These are phyloP conservation scores for Alloteropsis semialata DNA, from an alignment of 176 grass and related monocot species.

Conservation along the genomic window DNA sequence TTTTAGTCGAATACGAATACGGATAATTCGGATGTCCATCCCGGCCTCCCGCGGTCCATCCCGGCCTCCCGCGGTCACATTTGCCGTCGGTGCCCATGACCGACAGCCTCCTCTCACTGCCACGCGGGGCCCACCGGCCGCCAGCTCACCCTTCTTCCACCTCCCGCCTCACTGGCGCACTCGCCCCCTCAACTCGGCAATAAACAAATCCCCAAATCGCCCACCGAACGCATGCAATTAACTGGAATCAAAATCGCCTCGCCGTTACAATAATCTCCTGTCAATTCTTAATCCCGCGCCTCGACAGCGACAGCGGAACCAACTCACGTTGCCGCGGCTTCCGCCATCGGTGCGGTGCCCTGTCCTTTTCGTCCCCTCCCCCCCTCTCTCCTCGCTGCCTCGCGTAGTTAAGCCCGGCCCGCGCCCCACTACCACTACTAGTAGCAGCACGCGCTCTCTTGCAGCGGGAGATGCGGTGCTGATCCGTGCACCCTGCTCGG, in stretches of 20 bases:
- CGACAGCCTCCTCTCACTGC: background rate
- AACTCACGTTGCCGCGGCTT: slow-evolving; percentile 38
- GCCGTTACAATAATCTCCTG: background rate
- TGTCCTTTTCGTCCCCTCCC: slow-evolving; percentile 25
- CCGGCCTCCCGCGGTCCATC: too few species aligned
- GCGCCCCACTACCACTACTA: slow-evolving; percentile 1
- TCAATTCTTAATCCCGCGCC: background rate
- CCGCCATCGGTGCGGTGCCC: slow-evolving; percentile 31
- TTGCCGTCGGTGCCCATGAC: slow-evolving; percentile 16
- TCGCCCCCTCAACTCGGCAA: background rate
- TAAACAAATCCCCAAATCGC: background rate
- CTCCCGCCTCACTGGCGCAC: slow-evolving; percentile 30
- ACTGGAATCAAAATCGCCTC: background rate
- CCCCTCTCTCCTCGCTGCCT: background rate
- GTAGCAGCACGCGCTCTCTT: slow-evolving; percentile 17
- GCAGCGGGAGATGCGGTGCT: slow-evolving; percentile 46
- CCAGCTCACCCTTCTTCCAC: slow-evolving; percentile 42
- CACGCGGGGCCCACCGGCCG: background rate
- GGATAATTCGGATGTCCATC: too few species aligned
- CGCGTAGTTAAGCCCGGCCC: slow-evolving; percentile 16
- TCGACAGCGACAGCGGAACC: slow-evolving; percentile 38
- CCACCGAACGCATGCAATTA: background rate
- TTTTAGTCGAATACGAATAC: too few species aligned
- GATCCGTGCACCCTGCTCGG: slow-evolving; percentile 32
- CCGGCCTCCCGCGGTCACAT: background rate